Conservation (phyloP, 2,329 filamentous ascomycete species). For the Rutstroemia sp. region DNA sequence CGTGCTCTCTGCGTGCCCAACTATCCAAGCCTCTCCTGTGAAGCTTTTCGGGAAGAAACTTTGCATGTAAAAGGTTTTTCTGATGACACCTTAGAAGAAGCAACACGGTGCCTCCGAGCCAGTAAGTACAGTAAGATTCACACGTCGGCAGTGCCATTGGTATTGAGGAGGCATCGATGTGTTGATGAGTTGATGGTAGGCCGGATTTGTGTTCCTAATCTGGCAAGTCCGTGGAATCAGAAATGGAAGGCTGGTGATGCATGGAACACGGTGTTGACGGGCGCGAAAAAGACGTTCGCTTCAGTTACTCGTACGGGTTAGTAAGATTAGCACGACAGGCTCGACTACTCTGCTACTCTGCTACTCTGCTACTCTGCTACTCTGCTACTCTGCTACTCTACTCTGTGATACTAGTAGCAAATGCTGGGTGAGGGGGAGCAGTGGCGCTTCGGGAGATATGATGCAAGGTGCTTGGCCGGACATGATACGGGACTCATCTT, state of each 20-base stretch:
- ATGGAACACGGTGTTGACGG: too few relatives aligned
- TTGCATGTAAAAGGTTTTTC: not conserved
- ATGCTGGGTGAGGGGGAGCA: not conserved
- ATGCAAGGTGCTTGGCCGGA: not conserved
- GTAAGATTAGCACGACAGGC: too few relatives aligned
- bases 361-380: too few relatives aligned
- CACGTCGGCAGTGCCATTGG: not conserved
- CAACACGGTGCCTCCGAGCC: conserved; percentile 4
- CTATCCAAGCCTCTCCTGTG: not conserved
- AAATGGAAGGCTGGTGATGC: not conserved
- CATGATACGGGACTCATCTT: not conserved
- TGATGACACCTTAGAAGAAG: not conserved
- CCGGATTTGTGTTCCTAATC: too few relatives aligned
- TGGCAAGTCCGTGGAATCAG: not conserved
- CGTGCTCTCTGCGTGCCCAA: not conserved
- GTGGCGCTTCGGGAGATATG: not conserved
- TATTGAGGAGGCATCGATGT: not conserved
- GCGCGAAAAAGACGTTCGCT: too few relatives aligned
- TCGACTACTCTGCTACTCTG: too few relatives aligned
- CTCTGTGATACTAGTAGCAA: too few relatives aligned
- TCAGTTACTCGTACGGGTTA: too few relatives aligned
- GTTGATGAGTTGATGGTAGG: not conserved
- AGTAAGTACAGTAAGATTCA: conserved; percentile 3
- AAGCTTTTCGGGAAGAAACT: not conserved
- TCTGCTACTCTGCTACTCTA: too few relatives aligned